Base-by-base conservation (phyloP, 257 asterid species). In the Perilla frutescens region DNA sequence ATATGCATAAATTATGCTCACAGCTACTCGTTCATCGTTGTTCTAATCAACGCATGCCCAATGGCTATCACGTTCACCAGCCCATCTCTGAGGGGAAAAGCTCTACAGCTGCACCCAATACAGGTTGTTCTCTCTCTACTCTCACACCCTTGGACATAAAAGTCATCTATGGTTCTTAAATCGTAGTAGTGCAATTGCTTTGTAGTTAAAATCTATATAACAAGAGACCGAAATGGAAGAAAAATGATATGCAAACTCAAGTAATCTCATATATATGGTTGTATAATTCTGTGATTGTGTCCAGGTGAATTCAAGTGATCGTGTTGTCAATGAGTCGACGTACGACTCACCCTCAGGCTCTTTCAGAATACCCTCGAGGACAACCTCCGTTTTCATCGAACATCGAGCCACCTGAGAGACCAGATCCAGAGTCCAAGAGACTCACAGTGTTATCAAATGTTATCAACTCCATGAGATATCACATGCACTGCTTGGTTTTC, bases 381-480 rank as follows among this genome's bases (percentile, higher is more conserved):
- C 97, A 10, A 80, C 94, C 3, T 76, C 97, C 3, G 97, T 94
- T 69, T 94, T 88, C 41, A 89, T 90, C 37, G 88, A 90, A 68
- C 81, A 77, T 68, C 91, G 96, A 56, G 49, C 64, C 13, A 15
- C 50, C 45, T 74, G 62, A 75, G 61, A 15, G 68, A 39, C 11
- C 60, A 5, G 31, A 32, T 9, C 50, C 4, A 39, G 59, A 10
- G 47, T 51, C 10, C n/a, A 40, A 63, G 37, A 14, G 37, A 29
- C 65, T 53, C 7, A 0, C 6, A 3, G 20, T 54, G 36, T 55
- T 66, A 48, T 49, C 8, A 8, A 3, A 40, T 37, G 29, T 37
- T 51, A 36, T 9, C 34, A 15, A 14, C 40, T 20, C 14, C 11
- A 11, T 65, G 70, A 34, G 37, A 34, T 34, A 4, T 34, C 1